phyloP scores from a whole-genome alignment of 2,329 filamentous ascomycete species.

The Claviceps spartinae region DNA sequence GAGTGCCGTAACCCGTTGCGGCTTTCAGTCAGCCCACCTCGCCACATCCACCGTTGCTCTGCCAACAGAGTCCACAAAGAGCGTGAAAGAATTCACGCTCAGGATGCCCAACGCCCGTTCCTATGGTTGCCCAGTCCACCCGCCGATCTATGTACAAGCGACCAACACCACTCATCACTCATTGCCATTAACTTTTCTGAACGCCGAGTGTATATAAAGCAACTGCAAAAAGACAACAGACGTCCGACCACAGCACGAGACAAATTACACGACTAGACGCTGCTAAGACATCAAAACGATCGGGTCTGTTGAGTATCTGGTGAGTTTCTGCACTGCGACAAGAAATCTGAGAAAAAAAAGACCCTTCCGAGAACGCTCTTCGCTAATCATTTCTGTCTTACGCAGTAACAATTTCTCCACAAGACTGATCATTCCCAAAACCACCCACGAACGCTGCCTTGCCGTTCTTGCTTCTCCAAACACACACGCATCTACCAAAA shows the following conservation, averaged over 20 bases:
- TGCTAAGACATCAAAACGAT: background rate
- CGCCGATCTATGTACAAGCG: too few species aligned
- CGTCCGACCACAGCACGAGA: too few species aligned
- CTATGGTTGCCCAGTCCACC: too few species aligned
- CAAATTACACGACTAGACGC: background rate
- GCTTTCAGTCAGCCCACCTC: background rate
- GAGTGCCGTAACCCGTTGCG: background rate
- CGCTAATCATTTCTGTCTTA: background rate
- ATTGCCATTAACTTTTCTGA: too few species aligned
- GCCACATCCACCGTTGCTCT: conserved; percentile 11
- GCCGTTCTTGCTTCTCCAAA: background rate
- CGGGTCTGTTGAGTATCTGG: background rate
- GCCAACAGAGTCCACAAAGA: conserved; percentile 8
- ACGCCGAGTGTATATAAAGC: too few species aligned
- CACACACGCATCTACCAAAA: background rate
- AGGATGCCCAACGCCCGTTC: too few species aligned
- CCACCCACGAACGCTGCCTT: background rate
- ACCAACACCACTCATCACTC: too few species aligned
- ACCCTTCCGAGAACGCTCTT: background rate
- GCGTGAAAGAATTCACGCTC: background rate
- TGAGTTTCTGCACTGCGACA: background rate
- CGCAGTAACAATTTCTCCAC: background rate
- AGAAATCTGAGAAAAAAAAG: background rate
- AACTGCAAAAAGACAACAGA: too few species aligned
- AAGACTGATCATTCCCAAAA: background rate